These are phyloP conservation scores for Apiospora aurea DNA, from an alignment of 2,329 filamentous ascomycete species.

Conservation along the genomic window DNA sequence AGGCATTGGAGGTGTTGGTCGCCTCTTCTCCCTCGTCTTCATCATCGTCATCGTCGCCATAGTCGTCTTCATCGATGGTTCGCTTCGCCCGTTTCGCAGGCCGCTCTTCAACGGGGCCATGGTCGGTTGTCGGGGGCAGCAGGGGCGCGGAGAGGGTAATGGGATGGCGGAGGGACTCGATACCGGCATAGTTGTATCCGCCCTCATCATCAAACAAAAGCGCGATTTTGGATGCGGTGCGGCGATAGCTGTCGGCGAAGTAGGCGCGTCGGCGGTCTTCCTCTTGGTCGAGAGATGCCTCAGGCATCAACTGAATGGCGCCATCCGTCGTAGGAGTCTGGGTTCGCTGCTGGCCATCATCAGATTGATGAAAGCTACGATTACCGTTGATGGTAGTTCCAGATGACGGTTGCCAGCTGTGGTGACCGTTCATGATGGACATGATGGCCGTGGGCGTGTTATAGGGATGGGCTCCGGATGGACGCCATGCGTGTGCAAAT, in stretches of 20 bases:
- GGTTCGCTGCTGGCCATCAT: conserved; percentile 64
- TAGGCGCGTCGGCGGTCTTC: conserved; percentile 76
- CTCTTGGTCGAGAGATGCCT: conserved; percentile 65
- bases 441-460: conserved; percentile 63
- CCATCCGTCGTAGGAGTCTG: conserved; percentile 55
- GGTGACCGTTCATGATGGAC: conserved; percentile 72
- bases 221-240: conserved; percentile 78
- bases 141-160: conserved; percentile 47
- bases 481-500: conserved; percentile 62
- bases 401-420: conserved; percentile 68
- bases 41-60: conserved; percentile 83
- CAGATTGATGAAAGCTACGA: conserved; percentile 62
- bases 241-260: conserved; percentile 80
- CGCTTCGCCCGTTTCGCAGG: conserved; percentile 78
- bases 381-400: conserved; percentile 55
- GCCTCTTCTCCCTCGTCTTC: conserved; percentile 71
- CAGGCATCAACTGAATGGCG: conserved; percentile 59
- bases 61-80: conserved; percentile 84
- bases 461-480: conserved; percentile 54
- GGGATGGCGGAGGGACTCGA: conserved; percentile 61
- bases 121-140: conserved; percentile 64
- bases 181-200: conserved; percentile 57
- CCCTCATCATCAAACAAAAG: conserved; percentile 72
- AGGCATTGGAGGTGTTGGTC: conserved; percentile 49
- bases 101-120: conserved; percentile 64